Conservation (phyloP, 1,139 yeast species). For the Yamadazyma kanchanaburiensis region DNA sequence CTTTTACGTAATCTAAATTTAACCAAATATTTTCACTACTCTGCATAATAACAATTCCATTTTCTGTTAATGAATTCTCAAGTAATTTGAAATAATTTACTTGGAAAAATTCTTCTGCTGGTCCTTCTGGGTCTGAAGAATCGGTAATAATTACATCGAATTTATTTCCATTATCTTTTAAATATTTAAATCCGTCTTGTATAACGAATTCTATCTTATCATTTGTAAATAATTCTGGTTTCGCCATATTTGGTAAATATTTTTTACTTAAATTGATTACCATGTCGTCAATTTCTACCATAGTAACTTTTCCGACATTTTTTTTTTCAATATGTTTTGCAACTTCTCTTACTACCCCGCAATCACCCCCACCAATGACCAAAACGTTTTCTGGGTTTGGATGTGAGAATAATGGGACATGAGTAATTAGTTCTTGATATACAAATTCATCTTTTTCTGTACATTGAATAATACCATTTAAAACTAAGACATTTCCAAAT, state of each 20-base stretch:
- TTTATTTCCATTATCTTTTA: conserved; percentile 39
- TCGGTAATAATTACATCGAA: conserved; percentile 93
- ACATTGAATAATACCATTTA: conserved; percentile 85
- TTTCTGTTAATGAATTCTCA: conserved; percentile 59
- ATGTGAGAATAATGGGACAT: conserved; percentile 74
- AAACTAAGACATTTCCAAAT: conserved; percentile 81
- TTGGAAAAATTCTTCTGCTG: conserved; percentile 92
- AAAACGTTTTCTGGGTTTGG: conserved; percentile 69
- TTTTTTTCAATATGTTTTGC: conserved; percentile 61
- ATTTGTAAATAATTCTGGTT: conserved; percentile 42
- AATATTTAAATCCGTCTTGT: conserved; percentile 86
- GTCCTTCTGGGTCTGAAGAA: conserved; percentile 97
- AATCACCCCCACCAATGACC: conserved; percentile 94
- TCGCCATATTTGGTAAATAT: conserved; percentile 80
- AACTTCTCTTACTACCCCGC: conserved; percentile 85
- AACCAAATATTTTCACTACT: conserved; percentile 93
- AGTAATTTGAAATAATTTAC: conserved; percentile 74
- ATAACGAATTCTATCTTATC: conserved; percentile 74
- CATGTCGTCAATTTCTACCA: conserved; percentile 89
- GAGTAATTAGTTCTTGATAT: conserved; percentile 86
- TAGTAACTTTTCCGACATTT: conserved; percentile 63
- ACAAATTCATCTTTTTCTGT: conserved; percentile 90
- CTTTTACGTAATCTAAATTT: conserved; percentile 62
- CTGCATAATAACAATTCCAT: conserved; percentile 88
- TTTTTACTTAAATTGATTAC: conserved; percentile 74